Evolutionary conservation across 2,329 filamentous ascomycete genomes (phyloP).

Genomic region (Fusarium odoratissimum): DNA sequence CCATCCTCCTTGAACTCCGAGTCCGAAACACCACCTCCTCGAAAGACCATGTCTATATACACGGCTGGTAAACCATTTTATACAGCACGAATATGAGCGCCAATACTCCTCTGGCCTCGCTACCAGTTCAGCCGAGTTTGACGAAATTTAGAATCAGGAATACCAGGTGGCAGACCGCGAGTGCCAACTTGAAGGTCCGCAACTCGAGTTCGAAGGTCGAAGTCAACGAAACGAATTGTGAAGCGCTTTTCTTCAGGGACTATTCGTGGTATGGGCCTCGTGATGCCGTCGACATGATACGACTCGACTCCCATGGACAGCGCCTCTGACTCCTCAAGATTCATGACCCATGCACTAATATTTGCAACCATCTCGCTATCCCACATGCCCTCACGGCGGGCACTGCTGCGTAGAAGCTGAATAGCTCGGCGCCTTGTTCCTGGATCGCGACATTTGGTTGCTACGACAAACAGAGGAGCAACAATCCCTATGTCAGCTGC

Average conservation of each 20-base stretch:
- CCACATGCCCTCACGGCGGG: slow-evolving; percentile 76
- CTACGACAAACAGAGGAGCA: slow-evolving; percentile 73
- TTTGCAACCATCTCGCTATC: slow-evolving; percentile 69
- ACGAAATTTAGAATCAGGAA: slow-evolving; percentile 60
- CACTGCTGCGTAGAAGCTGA: slow-evolving; percentile 67
- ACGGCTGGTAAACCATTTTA: neutral
- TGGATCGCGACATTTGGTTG: slow-evolving; percentile 72
- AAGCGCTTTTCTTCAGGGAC: slow-evolving; percentile 66
- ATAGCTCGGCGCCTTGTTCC: slow-evolving; percentile 69
- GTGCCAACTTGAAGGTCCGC: slow-evolving; percentile 66
- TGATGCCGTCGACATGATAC: slow-evolving; percentile 5
- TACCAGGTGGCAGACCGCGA: slow-evolving; percentile 60
- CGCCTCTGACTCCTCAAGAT: slow-evolving; percentile 63
- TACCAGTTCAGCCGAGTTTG: slow-evolving; percentile 62
- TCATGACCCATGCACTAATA: slow-evolving; percentile 66
- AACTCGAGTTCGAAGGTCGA: slow-evolving; percentile 63
- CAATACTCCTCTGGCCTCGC: neutral
- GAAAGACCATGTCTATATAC: neutral
- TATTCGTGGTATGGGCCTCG: slow-evolving; percentile 28
- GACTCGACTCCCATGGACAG: slow-evolving; percentile 43
- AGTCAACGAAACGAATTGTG: slow-evolving; percentile 67
- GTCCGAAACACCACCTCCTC: neutral
- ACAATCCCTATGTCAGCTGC: slow-evolving; percentile 73
- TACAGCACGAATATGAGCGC: neutral
- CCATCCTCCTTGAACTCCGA: slow-evolving; percentile 1